Conservation (phyloP, 1,284 basidiomycete genomes). For the Puccinia polysora region DNA sequence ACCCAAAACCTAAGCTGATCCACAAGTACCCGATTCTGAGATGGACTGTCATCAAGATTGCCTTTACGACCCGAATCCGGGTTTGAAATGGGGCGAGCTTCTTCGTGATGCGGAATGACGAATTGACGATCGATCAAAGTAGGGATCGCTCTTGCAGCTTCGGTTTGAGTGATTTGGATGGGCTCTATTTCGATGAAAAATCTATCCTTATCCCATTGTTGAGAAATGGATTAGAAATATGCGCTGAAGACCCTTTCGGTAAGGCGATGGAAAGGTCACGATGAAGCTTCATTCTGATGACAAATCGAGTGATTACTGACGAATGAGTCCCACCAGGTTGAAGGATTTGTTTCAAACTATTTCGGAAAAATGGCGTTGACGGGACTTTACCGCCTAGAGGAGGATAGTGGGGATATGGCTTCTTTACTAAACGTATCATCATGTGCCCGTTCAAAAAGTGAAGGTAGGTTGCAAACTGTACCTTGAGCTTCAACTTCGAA, state of each 20-base stretch:
- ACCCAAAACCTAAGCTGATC: constrained; percentile 10
- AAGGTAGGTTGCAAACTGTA: neutral
- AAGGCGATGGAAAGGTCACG: no score
- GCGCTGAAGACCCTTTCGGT: no score
- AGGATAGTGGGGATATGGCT: no score
- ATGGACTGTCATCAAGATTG: neutral
- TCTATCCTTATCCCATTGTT: neutral
- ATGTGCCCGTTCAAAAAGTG: neutral
- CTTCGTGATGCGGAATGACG: constrained; percentile 1
- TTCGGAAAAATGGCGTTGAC: neutral
- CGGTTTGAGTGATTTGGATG: constrained; percentile 17
- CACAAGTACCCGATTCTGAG: constrained; percentile 1
- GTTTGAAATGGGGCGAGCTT: no score
- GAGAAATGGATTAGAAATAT: no score
- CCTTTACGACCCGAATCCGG: neutral
- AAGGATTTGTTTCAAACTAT: constrained; percentile 19
- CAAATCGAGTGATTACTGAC: no score
- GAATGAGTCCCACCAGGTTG: constrained; percentile 11
- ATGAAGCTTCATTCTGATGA: no score
- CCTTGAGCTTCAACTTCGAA: constrained; percentile 25
- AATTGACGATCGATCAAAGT: constrained; percentile 34
- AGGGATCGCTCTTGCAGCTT: constrained; percentile 19
- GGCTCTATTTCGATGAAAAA: constrained; percentile 25
- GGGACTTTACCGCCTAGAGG: constrained; percentile 2
- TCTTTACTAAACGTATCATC: no score